Conservation (phyloP, 352 stramenopile genomes). For the Globisporangium camurandrum region DNA sequence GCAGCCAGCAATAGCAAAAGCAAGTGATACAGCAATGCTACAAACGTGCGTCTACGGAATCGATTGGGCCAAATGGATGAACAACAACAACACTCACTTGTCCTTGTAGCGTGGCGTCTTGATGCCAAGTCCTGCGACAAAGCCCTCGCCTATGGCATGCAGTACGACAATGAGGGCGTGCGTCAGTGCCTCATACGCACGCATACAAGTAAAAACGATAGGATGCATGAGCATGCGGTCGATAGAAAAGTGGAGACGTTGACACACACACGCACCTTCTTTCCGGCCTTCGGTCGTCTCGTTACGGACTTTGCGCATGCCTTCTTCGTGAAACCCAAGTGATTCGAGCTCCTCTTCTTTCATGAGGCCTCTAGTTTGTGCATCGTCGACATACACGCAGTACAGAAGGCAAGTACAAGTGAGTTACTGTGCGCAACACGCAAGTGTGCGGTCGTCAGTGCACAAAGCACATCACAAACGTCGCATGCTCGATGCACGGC, state of each 20-base stretch:
- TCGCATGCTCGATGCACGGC: too few relatives aligned
- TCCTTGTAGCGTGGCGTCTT: slow-evolving; percentile 69
- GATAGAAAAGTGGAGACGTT: too few relatives aligned
- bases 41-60: background rate
- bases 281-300: slow-evolving; percentile 56
- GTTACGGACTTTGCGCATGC: slow-evolving; percentile 60
- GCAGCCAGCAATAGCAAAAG: background rate
- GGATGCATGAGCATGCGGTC: too few relatives aligned
- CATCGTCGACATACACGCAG: slow-evolving; percentile 3
- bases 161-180: too few relatives aligned
- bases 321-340: slow-evolving; percentile 77
- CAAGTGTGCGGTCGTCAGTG: background rate
- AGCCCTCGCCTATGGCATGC: slow-evolving; percentile 55
- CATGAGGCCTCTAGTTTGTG: slow-evolving; percentile 75
- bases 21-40: background rate
- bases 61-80: background rate
- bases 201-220: too few relatives aligned
- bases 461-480: too few relatives aligned
- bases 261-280: slow-evolving; percentile 37
- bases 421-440: background rate
- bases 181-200: background rate
- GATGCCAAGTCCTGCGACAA: slow-evolving; percentile 70
- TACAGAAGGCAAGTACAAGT: too few relatives aligned
- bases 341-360: slow-evolving; percentile 75
- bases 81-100: slow-evolving; percentile 6